A percentile compares a stretch with the other conserved stretches of the same genome.
These are phyloP conservation scores for Trichoderma afroharzianum DNA, from an alignment of 2,329 filamentous ascomycete species.

Conservation along the genomic window DNA sequence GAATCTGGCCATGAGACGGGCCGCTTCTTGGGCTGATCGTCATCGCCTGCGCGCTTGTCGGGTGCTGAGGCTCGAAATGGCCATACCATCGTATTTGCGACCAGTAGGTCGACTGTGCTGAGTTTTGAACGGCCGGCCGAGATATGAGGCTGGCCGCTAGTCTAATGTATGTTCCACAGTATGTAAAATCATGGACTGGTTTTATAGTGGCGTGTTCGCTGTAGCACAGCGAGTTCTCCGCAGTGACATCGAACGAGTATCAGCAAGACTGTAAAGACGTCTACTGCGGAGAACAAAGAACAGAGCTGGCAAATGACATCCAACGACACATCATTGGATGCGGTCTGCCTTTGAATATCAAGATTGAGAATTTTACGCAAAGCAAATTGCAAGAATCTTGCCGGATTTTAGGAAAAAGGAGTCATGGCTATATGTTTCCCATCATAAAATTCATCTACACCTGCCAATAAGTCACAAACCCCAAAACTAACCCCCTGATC, in stretches of 20 bases:
- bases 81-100: constrained; percentile 39
- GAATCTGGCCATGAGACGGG: constrained; percentile 39
- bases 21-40: constrained; percentile 25
- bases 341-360: not conserved
- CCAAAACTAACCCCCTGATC: not conserved
- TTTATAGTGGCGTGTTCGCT: constrained; percentile 9
- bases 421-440: constrained; percentile 3
- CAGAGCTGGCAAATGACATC: not conserved
- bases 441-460: constrained; percentile 13
- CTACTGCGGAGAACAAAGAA: not conserved
- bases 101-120: constrained; percentile 25
- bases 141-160: not conserved
- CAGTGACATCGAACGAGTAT: not conserved
- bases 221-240: not conserved
- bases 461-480: not conserved
- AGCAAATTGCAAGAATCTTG: not conserved
- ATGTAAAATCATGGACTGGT: not conserved
- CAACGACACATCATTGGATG: not conserved
- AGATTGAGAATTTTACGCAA: not conserved
- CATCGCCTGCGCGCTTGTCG: constrained; percentile 24
- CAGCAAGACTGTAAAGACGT: not conserved
- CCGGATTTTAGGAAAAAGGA: not conserved
- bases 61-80: constrained; percentile 35
- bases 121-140: not conserved
- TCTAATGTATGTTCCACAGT: not conserved